A percentile compares a stretch with the other conserved stretches of the same genome.
phyloP scores from a whole-genome alignment of 2,329 filamentous ascomycete species.

The Penicillium sp. region DNA sequence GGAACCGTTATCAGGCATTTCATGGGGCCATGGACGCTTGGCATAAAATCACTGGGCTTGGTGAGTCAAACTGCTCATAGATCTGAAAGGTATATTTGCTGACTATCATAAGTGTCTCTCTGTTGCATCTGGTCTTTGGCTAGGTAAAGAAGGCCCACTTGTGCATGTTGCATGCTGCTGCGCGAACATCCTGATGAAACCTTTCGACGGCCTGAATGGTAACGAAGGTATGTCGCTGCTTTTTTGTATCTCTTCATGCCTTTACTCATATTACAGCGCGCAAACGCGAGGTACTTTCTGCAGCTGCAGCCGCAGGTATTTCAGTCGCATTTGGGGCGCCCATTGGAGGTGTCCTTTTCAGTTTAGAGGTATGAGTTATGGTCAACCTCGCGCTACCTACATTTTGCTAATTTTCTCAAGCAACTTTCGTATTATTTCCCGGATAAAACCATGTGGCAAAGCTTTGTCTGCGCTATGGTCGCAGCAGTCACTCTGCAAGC shows the following conservation, averaged over 20 bases:
- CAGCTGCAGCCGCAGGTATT: constrained; percentile 86
- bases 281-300: constrained; percentile 89
- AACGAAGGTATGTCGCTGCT: constrained; percentile 70
- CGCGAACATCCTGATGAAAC: constrained; percentile 88
- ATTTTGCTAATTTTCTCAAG: constrained; percentile 40
- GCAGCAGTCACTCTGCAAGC: constrained; percentile 90
- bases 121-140: constrained; percentile 91
- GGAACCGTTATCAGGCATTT: constrained; percentile 90
- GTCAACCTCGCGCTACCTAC: not conserved
- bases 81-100: constrained; percentile 15
- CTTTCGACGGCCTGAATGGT: constrained; percentile 74
- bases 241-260: not conserved
- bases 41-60: constrained; percentile 85
- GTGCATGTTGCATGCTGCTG: constrained; percentile 98
- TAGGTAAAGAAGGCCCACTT: constrained; percentile 91
- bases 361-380: constrained; percentile 65
- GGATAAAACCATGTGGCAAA: constrained; percentile 99
- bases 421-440: constrained; percentile 97
- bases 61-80: constrained; percentile 48
- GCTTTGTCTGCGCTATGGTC: constrained; percentile 99
- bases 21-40: constrained; percentile 80
- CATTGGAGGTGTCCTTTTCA: constrained; percentile 92
- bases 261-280: constrained; percentile 59
- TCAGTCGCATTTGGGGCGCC: constrained; percentile 92
- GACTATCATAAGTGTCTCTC: constrained; percentile 67